Base-by-base conservation (phyloP, 1,284 basidiomycete genomes). In the Volvariella volvacea region DNA sequence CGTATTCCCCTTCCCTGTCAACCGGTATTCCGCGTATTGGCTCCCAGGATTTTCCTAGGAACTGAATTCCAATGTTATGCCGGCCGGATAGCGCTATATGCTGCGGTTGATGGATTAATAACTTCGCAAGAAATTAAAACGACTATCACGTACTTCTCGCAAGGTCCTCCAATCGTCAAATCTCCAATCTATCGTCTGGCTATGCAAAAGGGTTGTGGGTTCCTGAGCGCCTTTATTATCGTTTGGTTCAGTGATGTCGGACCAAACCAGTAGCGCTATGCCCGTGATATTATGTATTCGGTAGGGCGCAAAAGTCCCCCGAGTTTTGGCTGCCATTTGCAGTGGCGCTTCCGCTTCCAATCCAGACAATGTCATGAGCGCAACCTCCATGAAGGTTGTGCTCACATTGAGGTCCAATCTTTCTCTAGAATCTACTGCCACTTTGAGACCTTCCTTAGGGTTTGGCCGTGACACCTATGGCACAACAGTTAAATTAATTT, bases 91-190 rank as follows among this genome's bases (percentile, higher is more conserved):
- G 75, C 1, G 83, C 78, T 21, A 93, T 80, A 52, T 94, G 90
- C 90, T 94, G 52, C 39, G 50, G 38, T 45, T 39, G 40, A 31
- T 49, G 17, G 40, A 39, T 45, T 28, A 8, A 17, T 15, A 21
- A 36, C 22, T 6, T 6, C 25, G 6, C 12, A 12, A 14, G 17
- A 43, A 21, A 38, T 19, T 22, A 7, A 38, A 38, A 9, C 19
- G 30, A n/a, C 21, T 32, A 21, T 28, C 8, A 52, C 70, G 50
- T 57, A 91, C 92, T 70, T 99, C 96, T 60, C 96, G 83, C 68
- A 92, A 87, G 6, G 85, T 84, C 63, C 88, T 88, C 87, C 92
- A 95, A 57, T 99, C 95, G 59, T 98, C 93, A 57, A 99, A 99
- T 46, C 93, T 75, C 96, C 96, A 99, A 42, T 98, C 95, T 12